phyloP scores from a whole-genome alignment of 176 grass and related monocot genomes.

The Phoenix roebelenii region DNA sequence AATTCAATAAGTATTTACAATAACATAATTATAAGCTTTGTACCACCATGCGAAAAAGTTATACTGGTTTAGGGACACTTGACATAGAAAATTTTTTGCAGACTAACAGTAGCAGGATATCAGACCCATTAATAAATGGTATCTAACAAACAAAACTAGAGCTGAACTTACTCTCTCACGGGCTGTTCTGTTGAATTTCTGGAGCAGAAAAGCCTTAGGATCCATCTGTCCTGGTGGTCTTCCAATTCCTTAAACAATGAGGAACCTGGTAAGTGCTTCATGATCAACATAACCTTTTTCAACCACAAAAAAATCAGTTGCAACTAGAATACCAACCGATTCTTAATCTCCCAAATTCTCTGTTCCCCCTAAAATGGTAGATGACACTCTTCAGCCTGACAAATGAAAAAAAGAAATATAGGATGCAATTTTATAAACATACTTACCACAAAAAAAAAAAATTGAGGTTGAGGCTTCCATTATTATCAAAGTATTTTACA shows the following conservation, averaged over 20 bases:
- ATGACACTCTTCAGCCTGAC: constrained; percentile 71
- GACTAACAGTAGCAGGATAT: too few relatives aligned
- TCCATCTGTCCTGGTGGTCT: constrained; percentile 83
- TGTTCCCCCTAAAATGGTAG: constrained; percentile 62
- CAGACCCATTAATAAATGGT: too few relatives aligned
- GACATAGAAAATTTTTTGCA: too few relatives aligned
- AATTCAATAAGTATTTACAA: too few relatives aligned
- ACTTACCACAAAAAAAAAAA: too few relatives aligned
- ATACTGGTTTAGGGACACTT: too few relatives aligned
- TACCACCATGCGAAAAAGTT: too few relatives aligned
- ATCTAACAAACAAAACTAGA: constrained; percentile 9
- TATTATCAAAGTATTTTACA: too few relatives aligned
- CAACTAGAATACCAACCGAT: constrained; percentile 43
- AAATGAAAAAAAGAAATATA: constrained; percentile 26
- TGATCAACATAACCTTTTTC: too few relatives aligned
- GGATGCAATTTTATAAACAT: too few relatives aligned
- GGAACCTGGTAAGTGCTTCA: too few relatives aligned
- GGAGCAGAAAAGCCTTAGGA: constrained; percentile 82
- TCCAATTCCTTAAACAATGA: constrained; percentile 55
- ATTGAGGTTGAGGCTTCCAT: too few relatives aligned
- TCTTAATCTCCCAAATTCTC: constrained; percentile 77
- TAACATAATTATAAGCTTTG: not conserved
- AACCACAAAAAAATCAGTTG: not conserved
- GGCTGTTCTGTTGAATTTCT: constrained; percentile 63
- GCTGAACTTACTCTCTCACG: constrained; percentile 49